Conservation (phyloP, 495 filamentous ascomycete genomes). For the Ramalina peruviana region DNA sequence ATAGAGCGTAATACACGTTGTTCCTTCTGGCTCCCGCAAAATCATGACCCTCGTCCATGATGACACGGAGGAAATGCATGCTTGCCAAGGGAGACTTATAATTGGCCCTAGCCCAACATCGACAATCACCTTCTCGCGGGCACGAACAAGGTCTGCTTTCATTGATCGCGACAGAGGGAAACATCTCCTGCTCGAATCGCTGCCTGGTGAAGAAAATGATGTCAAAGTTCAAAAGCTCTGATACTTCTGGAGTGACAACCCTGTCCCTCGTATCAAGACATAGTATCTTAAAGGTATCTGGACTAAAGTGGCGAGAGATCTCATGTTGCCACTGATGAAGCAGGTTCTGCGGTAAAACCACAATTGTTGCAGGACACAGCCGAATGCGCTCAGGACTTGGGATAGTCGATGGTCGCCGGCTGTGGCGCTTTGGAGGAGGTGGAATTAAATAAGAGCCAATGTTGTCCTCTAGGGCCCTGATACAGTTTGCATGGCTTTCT, state of each 20-base stretch:
- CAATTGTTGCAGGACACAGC: constrained; percentile 50
- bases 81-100: constrained; percentile 49
- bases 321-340: constrained; percentile 44
- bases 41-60: constrained; percentile 85
- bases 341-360: constrained; percentile 39
- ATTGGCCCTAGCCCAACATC: constrained; percentile 20
- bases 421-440: constrained; percentile 31
- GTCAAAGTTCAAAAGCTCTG: constrained; percentile 55
- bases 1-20: constrained; percentile 51
- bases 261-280: constrained; percentile 31
- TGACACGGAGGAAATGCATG: constrained; percentile 72
- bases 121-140: constrained; percentile 21
- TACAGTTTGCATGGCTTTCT: constrained; percentile 31
- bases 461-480: constrained; percentile 39
- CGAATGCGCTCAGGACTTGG: constrained; percentile 36
- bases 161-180: neutral
- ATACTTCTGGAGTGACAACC: constrained; percentile 35
- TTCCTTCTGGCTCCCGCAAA: constrained; percentile 50
- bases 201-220: constrained; percentile 63
- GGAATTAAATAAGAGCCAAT: constrained; percentile 41
- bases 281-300: constrained; percentile 45
- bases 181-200: constrained; percentile 51
- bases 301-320: constrained; percentile 51
- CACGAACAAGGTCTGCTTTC: constrained; percentile 17
- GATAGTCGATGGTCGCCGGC: constrained; percentile 27